Base-by-base conservation (phyloP, 2,329 filamentous ascomycete genomes). In the Rosellinia necatrix region DNA sequence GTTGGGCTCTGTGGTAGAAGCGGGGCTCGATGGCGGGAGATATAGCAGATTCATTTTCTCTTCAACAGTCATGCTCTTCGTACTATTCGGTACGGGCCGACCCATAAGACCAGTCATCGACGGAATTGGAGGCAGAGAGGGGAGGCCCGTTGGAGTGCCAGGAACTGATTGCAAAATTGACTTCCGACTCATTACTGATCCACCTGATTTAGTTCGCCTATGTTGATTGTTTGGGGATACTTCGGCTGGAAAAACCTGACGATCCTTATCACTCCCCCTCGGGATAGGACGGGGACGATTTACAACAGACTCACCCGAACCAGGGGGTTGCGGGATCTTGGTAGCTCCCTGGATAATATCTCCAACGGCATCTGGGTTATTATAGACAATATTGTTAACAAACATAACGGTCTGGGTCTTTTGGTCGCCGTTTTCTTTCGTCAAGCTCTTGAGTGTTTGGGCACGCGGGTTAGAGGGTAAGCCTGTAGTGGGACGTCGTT, bases 281-380 rank as follows among this genome's bases (percentile, higher is more conserved):
- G 81, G 80, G 50, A 85, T 81, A 2, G 82, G 82, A 27, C 82
- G 75, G 2, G 82, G 82, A 4, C 82, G 76, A 65, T 85, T 72
- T 5, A 85, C 74, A 17, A 85, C 71, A 0, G 80, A 81, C 2
- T 68, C 64, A 22, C 61, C 64, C 3, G 69, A 66, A 34, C 70
- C 63, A 10, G 64, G 55, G 2, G 61, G 50, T 15, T 54, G 66
- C 41, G 53, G 64, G 30, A 51, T 71, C 21, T 72, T 72, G 15
- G 73, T 71, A 3, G 74, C 76, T 9, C 70, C 75, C 25, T 77
- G 73, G 30, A 83, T 76, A 56, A 84, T 81, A 21, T 73, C 75
- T 48, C 77, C 72, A 2, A 85, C 79, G 1, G 72, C 68, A 24
- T 65, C 69, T 0, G 82, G 80, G 53, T 85, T 74, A 50, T 84